Base-by-base conservation (phyloP, 192 early-diverging fungal species). In the Mortierella claussenii region DNA sequence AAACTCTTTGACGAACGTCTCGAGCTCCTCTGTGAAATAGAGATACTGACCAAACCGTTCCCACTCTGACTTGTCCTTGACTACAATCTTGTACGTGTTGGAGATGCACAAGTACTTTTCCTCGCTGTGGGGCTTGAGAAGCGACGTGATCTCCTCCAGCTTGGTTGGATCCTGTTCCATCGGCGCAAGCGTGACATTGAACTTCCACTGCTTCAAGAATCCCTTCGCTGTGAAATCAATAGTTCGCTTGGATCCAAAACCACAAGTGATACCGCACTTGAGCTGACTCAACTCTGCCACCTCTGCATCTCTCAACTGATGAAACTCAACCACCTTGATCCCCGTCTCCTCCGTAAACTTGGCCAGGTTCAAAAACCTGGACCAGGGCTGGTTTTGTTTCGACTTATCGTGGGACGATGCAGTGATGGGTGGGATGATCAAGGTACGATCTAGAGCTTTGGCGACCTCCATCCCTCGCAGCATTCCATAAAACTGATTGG, bases 401-500 rank as follows among this genome's bases (percentile, higher is more conserved):
- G 73, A 76, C 46, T 76, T 76, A 53, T 76, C 73, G 17, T 76
- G 73, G 21, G 64, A 67, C 6, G 73, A 76, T 33, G 73, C 73
- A 2, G 64, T 76, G 40, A 76, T 76, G n/a, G 73, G 73, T 45
- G 73, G 73, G 59, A 76, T 66, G 46, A 76, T 76, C 50, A 76
- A 33, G 6, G 73, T 76, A 4, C 73, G 56, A 4, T 43, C 73
- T 0, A 60, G 44, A 10, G 73, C 56, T 28, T 51, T 60, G 49
- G 73, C 73, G 11, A 76, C 58, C 36, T 76, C 73, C 63, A 76
- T 76, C 4, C 73, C 73, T 5, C 73, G 73, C 20, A 76, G 65
- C 59, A 76, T 76, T 20, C 64, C 73, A 37, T 76, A 76, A 33
- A 76, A 76, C 32, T 76, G 73, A n/a, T 76, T 76, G 30, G 73